These are phyloP conservation scores for Rhynchosporium secalis DNA, from an alignment of 2,329 filamentous ascomycete genomes.

Conservation along the genomic window DNA sequence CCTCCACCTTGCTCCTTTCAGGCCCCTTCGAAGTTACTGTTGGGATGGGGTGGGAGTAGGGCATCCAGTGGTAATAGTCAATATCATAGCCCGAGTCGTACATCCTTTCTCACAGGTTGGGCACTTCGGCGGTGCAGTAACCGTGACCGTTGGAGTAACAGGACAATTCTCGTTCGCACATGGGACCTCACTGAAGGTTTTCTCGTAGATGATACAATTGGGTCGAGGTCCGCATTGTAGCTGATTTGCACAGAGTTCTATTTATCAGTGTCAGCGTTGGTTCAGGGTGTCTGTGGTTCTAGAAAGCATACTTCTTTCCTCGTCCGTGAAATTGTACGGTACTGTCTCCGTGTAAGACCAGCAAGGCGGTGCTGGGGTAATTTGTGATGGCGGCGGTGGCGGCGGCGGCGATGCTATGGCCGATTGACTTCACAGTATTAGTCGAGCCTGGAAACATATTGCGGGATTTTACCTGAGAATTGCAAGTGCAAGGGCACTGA, in stretches of 20 bases:
- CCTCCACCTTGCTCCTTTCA: background rate
- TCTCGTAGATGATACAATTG: conserved; percentile 22
- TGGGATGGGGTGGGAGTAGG: background rate
- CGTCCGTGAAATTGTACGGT: conserved; percentile 21
- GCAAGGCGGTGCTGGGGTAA: conserved; percentile 15
- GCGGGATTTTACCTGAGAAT: conserved; percentile 17
- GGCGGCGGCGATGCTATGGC: conserved; percentile 17
- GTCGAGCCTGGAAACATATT: background rate
- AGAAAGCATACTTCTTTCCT: conserved; percentile 11
- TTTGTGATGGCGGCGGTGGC: conserved; percentile 5
- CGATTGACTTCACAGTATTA: conserved; percentile 16
- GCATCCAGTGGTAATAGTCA: conserved; percentile 18
- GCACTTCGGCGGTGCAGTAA: conserved; percentile 21
- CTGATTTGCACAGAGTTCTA: conserved; percentile 23
- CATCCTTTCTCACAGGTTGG: conserved; percentile 28
- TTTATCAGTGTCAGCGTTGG: conserved; percentile 5
- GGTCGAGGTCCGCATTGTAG: conserved; percentile 19
- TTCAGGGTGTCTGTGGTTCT: background rate
- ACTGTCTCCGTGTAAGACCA: conserved; percentile 24
- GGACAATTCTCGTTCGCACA: conserved; percentile 24
- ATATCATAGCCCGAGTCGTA: conserved; percentile 15
- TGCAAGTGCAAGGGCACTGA: conserved; percentile 14
- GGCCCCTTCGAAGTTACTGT: background rate
- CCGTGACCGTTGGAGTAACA: conserved; percentile 29
- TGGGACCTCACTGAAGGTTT: conserved; percentile 20